Evolutionary conservation across 177 flowering plant species (phyloP).

Genomic region (Vitis hybrid): DNA sequence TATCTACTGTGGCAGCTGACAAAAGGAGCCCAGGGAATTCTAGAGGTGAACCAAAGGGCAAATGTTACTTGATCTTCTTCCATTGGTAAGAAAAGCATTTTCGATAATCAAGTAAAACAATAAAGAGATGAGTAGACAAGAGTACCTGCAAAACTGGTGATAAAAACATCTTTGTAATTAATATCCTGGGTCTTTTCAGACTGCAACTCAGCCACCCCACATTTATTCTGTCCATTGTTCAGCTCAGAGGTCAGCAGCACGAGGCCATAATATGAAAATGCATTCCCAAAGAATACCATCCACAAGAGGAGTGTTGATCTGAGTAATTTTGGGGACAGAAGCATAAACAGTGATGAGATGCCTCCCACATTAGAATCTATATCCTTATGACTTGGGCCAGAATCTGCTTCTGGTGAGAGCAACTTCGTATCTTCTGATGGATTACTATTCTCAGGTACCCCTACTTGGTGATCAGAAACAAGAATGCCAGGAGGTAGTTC

Average conservation of each 20-base stretch:
- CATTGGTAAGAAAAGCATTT: background rate
- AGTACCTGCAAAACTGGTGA: constrained; percentile 82
- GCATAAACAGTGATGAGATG: constrained; percentile 36
- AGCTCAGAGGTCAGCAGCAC: constrained; percentile 83
- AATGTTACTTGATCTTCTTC: constrained; percentile 4
- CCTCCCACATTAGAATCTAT: constrained; percentile 25
- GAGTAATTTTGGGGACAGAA: constrained; percentile 66
- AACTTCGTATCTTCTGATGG: constrained; percentile 43
- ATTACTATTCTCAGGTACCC: constrained; percentile 24
- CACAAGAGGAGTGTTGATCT: constrained; percentile 73
- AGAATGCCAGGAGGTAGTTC: constrained; percentile 67
- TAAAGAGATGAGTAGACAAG: background rate
- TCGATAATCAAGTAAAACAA: background rate
- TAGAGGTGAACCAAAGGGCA: constrained; percentile 27
- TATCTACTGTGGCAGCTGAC: constrained; percentile 62
- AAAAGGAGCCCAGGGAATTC: constrained; percentile 77
- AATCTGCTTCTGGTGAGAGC: constrained; percentile 29
- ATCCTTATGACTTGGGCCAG: constrained; percentile 17
- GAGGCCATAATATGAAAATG: constrained; percentile 86
- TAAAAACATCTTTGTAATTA: constrained; percentile 57
- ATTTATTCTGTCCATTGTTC: constrained; percentile 42
- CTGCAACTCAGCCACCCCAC: constrained; percentile 26
- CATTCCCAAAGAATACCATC: constrained; percentile 78
- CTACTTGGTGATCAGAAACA: constrained; percentile 37
- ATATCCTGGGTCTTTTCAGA: constrained; percentile 25